These are phyloP conservation scores for Alternaria sp. DNA, from an alignment of 2,329 filamentous ascomycete species.

Conservation along the genomic window DNA sequence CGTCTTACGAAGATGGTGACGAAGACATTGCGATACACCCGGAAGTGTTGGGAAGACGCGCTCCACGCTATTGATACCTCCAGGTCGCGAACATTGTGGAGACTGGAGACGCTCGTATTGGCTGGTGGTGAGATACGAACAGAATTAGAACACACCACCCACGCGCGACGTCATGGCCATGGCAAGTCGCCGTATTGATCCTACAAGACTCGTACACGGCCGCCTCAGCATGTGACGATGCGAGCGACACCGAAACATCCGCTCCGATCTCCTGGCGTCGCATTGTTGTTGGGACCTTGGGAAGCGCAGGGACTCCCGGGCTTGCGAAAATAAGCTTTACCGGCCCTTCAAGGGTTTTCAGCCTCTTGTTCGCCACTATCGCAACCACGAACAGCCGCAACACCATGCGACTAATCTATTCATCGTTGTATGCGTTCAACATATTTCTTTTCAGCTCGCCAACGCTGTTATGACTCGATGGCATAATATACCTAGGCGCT, in stretches of 20 bases:
- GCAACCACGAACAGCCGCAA: constrained; percentile 24
- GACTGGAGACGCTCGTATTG: constrained; percentile 3
- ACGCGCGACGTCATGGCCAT: constrained; percentile 7
- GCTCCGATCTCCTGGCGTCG: constrained; percentile 24
- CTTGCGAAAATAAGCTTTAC: constrained; percentile 37
- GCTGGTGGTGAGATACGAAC: constrained; percentile 2
- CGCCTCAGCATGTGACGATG: constrained; percentile 27
- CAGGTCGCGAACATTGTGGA: constrained; percentile 5
- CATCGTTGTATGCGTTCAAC: constrained; percentile 2
- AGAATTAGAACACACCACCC: constrained; percentile 9
- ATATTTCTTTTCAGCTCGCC: constrained; percentile 4
- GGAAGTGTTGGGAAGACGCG: constrained; percentile 2
- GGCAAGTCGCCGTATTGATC: background rate
- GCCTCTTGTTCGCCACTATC: constrained; percentile 36
- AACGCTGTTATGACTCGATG: constrained; percentile 9
- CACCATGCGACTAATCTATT: constrained; percentile 19
- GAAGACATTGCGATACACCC: constrained; percentile 3
- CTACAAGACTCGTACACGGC: background rate
- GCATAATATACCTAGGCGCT: background rate
- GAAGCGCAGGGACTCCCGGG: constrained; percentile 26
- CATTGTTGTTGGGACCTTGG: constrained; percentile 39
- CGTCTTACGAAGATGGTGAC: constrained; percentile 11
- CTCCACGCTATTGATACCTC: constrained; percentile 3
- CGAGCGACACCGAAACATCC: constrained; percentile 26
- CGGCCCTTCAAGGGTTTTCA: constrained; percentile 31